Base-by-base conservation (phyloP, 2,329 filamentous ascomycete species). In the Aspergillus ochraceoroseus region DNA sequence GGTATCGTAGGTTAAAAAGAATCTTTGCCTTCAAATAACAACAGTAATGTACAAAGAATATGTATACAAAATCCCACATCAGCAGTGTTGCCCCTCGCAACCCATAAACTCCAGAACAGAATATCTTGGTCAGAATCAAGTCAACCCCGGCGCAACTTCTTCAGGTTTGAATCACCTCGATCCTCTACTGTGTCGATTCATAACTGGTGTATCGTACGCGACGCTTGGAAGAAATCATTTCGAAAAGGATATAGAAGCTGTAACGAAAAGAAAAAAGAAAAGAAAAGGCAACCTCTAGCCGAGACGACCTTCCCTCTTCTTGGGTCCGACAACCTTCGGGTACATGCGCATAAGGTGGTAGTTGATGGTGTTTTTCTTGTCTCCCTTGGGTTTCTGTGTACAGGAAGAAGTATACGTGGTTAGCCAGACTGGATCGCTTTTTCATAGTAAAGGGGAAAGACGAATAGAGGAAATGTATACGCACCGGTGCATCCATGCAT, bases 271-370 rank as follows among this genome's bases (percentile, higher is more conserved):
- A n/a, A n/a, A n/a, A n/a, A n/a, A n/a, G n/a, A n/a, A n/a, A n/a
- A n/a, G n/a, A n/a, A n/a, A n/a, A n/a, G n/a, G n/a, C n/a, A 12
- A 12, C 7, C 6, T 50, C 49, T 58, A 67, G 41, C 61, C 61
- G 47, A 66, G 51, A 35, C 57, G 53, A 42, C 62, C 59, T 55
- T 82, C 77, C 65, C 74, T 75, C 67, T 89, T 78, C 76, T 80
- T 71, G 51, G 80, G 75, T 58, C 83, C 76, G 69, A 82, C 77
- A 72, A 94, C 72, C 63, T 82, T 79, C 9, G 80, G 79, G 56
- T 83, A 85, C 71, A 85, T 77, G 57, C 92, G 79, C 52, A 78
- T 77, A 29, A 96, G 72, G 64, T 95, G 89, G 73, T 89, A 89
- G 70, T 96, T 96, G 77, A 96, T 88, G 50, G 77, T 80, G 64